Evolutionary conservation across 2,329 filamentous ascomycete genomes (phyloP), one percentile per base, ranked within the genome.

Genomic region (Myotisia sp.): DNA sequence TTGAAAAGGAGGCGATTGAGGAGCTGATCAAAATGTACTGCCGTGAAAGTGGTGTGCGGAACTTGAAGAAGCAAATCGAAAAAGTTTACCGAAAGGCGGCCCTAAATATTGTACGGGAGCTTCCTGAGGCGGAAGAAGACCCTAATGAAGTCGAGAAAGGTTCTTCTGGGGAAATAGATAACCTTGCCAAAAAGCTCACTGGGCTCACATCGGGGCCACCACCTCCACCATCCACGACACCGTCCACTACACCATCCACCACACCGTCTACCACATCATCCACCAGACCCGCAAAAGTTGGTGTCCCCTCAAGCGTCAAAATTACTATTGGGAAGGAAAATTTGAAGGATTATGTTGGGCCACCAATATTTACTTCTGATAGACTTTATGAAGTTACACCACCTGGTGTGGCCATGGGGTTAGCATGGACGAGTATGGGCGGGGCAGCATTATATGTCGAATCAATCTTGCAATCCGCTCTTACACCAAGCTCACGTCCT

Each of bases 21-120:
- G 90, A 98, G 59, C 70, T 98, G 28, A 98, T 98, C 65, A 95
- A 95, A 63, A 92, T 84, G 16, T 98, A 98, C 64, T 94, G 86
- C 62, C 81, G 90, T 27, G 90, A 98, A 60, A 93, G 85, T 27
- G 90, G 90, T 48, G 92, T 98, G 6, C 79, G 90, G 45, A 98
- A 98, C 53, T 64, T 98, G 41, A 98, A 98, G 71, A 95, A 98
- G 66, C 87, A 95, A 57, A 98, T 98, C 42, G 90, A 98, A 58
- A 98, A 98, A 65, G 84, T 98, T 3, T 98, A 94, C 61, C 77
- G 90, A 38, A 98, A 98, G 60, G 85, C 87, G 9, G 92, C 90
- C 0, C 68, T 98, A 42, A 95, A 94, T 62, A 98, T 98, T 45
- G 87, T 98, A 8, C 80, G 87, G 33, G 33, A 39, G 26, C n/a